Conservation (phyloP, 1,284 basidiomycete genomes). For the Lentinula novae-zelandiae region DNA sequence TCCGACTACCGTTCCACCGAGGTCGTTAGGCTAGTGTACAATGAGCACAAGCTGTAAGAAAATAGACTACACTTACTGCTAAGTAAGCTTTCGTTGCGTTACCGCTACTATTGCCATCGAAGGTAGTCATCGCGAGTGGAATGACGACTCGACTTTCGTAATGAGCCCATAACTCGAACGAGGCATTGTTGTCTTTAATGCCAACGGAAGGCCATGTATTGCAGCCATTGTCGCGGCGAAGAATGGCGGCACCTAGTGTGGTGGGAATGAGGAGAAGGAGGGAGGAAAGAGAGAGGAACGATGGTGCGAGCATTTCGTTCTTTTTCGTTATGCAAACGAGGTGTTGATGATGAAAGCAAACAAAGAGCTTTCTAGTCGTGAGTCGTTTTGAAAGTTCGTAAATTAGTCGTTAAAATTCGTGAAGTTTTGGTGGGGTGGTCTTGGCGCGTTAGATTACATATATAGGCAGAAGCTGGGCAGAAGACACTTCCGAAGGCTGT, state of each 20-base stretch:
- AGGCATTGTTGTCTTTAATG: neutral
- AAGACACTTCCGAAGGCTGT: too few species aligned
- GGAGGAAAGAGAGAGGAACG: neutral
- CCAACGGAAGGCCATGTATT: neutral
- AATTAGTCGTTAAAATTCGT: too few species aligned
- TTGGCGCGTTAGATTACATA: too few species aligned
- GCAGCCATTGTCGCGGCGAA: neutral
- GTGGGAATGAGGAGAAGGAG: neutral
- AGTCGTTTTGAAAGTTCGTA: too few species aligned
- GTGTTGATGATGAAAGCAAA: too few species aligned
- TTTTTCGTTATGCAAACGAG: too few species aligned
- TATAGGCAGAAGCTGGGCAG: too few species aligned
- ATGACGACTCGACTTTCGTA: neutral
- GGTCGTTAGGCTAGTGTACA: neutral
- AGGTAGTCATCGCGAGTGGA: neutral
- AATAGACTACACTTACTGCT: neutral
- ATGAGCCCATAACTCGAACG: neutral
- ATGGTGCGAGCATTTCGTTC: too few species aligned
- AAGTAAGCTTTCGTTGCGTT: neutral
- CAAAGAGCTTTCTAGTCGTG: too few species aligned
- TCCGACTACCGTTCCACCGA: neutral
- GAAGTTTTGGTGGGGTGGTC: too few species aligned
- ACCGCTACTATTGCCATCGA: neutral
- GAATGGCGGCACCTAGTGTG: neutral
- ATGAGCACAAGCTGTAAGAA: neutral